These are phyloP conservation scores for Sphagnum tenellum DNA, from an alignment of 225 moss, liverwort and hornwort species.

Conservation along the genomic window DNA sequence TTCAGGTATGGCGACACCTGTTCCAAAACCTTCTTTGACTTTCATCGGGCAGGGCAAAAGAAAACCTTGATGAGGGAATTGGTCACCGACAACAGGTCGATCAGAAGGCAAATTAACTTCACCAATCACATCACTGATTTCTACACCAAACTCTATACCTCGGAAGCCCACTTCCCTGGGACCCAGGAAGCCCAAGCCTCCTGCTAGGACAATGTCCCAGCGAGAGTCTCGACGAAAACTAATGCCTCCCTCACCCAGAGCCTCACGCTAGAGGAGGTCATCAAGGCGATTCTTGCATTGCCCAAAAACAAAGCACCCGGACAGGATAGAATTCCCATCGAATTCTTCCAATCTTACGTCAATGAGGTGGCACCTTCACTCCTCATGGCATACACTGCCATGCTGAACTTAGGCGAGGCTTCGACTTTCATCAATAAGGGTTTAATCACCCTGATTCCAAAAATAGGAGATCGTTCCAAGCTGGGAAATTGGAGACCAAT, in stretches of 20 bases:
- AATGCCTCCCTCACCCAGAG: not conserved
- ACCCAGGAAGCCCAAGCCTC: not conserved
- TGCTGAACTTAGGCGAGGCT: not conserved
- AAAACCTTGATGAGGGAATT: not conserved
- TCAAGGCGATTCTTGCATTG: not conserved
- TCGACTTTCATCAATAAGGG: not conserved
- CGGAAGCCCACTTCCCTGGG: not conserved
- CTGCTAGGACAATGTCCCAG: not conserved
- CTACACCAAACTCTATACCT: not conserved
- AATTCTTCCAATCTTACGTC: slow-evolving; percentile 1
- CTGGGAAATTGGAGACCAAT: not conserved
- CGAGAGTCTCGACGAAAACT: not conserved
- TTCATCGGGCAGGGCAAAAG: not conserved
- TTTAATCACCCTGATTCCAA: slow-evolving; percentile 1
- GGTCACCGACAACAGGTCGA: not conserved
- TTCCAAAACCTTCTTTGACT: not conserved
- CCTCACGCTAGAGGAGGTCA: not conserved
- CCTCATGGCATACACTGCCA: not conserved
- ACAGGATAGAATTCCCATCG: not conserved
- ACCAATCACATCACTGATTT: not conserved
- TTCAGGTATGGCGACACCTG: not conserved
- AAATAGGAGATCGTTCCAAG: not conserved
- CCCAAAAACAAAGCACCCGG: slow-evolving; percentile 4
- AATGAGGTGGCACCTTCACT: not conserved
- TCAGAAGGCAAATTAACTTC: not conserved